Percentiles rank a stretch among this genome's conserved stretches.
phyloP scores from a whole-genome alignment of 176 grass and related monocot species.

The Ensete glaucum region DNA sequence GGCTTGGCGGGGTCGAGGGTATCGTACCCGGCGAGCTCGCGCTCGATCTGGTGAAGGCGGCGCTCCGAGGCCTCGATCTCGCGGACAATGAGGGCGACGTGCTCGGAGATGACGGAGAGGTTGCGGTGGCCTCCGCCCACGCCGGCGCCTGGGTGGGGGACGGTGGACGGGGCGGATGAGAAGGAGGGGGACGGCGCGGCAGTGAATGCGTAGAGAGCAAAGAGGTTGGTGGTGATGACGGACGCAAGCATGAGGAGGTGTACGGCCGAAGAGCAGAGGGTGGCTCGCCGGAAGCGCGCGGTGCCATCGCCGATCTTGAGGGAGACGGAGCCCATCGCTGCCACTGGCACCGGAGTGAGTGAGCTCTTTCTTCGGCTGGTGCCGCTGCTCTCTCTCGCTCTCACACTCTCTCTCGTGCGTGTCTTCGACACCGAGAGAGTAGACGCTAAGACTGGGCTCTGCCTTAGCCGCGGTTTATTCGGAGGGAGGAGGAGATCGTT shows the following conservation, averaged over 20 bases:
- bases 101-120: slow-evolving; percentile 45
- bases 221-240: slow-evolving; percentile 78
- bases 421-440: too few relatives aligned
- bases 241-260: slow-evolving; percentile 76
- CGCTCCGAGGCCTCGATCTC: slow-evolving; percentile 65
- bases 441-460: neutral
- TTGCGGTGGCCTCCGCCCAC: neutral
- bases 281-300: slow-evolving; percentile 31
- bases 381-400: neutral
- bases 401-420: neutral
- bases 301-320: slow-evolving; percentile 61
- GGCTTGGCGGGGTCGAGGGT: slow-evolving; percentile 16
- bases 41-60: slow-evolving; percentile 32
- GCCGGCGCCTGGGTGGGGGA: neutral
- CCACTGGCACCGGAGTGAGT: slow-evolving; percentile 38
- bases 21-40: slow-evolving; percentile 30
- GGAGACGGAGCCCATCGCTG: slow-evolving; percentile 68
- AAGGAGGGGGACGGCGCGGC: slow-evolving; percentile 13
- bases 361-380: slow-evolving; percentile 25
- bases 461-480: neutral
- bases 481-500: neutral
- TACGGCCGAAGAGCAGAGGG: slow-evolving; percentile 48
- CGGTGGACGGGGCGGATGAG: neutral
- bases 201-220: slow-evolving; percentile 76
- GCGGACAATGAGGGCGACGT: slow-evolving; percentile 65